A percentile compares a stretch with the other conserved stretches of the same genome.
Evolutionary conservation across 352 stramenopile species (phyloP).

Genomic region (Phytophthora chlamydospora): DNA sequence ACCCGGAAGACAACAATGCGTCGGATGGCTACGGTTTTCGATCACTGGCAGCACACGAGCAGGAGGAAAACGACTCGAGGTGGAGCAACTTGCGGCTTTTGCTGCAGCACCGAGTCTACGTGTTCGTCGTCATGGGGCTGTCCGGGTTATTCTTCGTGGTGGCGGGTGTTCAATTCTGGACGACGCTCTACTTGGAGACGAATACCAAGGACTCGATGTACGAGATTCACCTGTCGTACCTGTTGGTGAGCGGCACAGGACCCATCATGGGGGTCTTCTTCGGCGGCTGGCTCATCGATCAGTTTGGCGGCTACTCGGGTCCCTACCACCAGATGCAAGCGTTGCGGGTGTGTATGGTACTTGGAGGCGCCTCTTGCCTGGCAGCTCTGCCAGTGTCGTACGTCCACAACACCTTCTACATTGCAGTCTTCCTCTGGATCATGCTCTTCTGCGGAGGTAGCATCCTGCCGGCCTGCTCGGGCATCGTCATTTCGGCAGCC

Average conservation of each 20-base stretch:
- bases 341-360: slow-evolving; percentile 73
- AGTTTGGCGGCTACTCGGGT: slow-evolving; percentile 76
- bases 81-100: slow-evolving; percentile 61
- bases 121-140: slow-evolving; percentile 79
- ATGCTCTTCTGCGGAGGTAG: slow-evolving; percentile 86
- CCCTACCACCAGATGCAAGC: slow-evolving; percentile 70
- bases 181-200: slow-evolving; percentile 82
- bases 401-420: slow-evolving; percentile 64
- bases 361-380: slow-evolving; percentile 55
- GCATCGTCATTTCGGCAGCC: slow-evolving; percentile 83
- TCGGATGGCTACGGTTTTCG: slow-evolving; percentile 24
- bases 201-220: slow-evolving; percentile 82
- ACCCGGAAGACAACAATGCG: slow-evolving; percentile 4
- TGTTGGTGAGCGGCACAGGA: slow-evolving; percentile 77
- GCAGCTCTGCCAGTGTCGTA: slow-evolving; percentile 72
- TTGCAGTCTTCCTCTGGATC: slow-evolving; percentile 78
- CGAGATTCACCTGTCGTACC: slow-evolving; percentile 75
- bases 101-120: slow-evolving; percentile 69
- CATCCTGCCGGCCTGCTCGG: slow-evolving; percentile 78
- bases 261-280: slow-evolving; percentile 89
- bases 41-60: slow-evolving; percentile 22
- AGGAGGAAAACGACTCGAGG: slow-evolving; percentile 31
- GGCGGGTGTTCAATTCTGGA: slow-evolving; percentile 85
- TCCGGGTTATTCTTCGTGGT: slow-evolving; percentile 88
- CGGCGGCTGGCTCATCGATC: slow-evolving; percentile 83